Evolutionary conservation across 1,139 yeast genomes (phyloP).

Genomic region (Nadsonia commutata): DNA sequence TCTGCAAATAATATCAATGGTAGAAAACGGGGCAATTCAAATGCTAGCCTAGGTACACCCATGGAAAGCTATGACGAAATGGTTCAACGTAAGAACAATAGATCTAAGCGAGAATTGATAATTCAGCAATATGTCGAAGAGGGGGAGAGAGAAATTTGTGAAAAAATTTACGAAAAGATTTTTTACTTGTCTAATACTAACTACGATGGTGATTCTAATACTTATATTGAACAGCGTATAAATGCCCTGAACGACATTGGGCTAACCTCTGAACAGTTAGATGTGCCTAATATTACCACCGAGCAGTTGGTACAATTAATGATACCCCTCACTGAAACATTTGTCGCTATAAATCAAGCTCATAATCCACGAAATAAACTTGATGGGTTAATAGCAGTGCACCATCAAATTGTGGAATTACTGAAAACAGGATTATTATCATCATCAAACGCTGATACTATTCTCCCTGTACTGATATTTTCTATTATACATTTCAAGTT

Average conservation of each 20-base stretch:
- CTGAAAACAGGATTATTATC: constrained; percentile 15
- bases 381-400: constrained; percentile 26
- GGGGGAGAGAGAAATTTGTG: constrained; percentile 29
- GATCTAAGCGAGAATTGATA: constrained; percentile 13
- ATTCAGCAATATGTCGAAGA: constrained; percentile 22
- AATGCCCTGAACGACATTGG: constrained; percentile 16
- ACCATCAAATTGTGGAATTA: constrained; percentile 25
- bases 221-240: constrained; percentile 16
- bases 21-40: no score
- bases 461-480: constrained; percentile 41
- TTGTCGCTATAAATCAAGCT: constrained; percentile 14
- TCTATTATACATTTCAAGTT: constrained; percentile 31
- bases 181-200: constrained; percentile 16
- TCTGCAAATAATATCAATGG: no score
- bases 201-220: constrained; percentile 17
- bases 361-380: constrained; percentile 29
- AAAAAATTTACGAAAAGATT: constrained; percentile 27
- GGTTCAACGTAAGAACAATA: constrained; percentile 17
- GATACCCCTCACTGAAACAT: constrained; percentile 15
- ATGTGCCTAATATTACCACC: constrained; percentile 10
- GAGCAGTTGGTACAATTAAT: constrained; percentile 9
- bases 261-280: constrained; percentile 16
- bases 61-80: constrained; percentile 23
- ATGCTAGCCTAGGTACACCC: constrained; percentile 15
- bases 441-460: constrained; percentile 31